These are phyloP conservation scores for Gentiana dahurica DNA, from an alignment of 257 asterid genomes.

Conservation along the genomic window DNA sequence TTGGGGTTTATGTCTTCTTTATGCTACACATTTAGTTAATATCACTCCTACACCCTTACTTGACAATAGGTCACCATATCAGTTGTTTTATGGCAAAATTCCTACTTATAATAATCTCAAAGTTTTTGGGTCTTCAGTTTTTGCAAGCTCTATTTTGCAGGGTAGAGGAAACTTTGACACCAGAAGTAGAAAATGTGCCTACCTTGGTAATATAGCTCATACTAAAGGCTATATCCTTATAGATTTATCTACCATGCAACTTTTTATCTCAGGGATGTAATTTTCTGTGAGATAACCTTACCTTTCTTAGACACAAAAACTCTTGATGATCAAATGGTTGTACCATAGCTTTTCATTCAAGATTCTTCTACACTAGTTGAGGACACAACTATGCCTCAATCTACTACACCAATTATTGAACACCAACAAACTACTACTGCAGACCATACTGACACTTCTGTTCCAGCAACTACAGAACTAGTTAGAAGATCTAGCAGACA, in stretches of 20 bases:
- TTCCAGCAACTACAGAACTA: too few species aligned
- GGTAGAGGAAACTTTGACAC: neutral
- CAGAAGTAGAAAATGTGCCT: neutral
- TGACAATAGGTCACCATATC: neutral
- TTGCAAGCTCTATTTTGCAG: too few species aligned
- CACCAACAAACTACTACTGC: too few species aligned
- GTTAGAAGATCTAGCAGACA: too few species aligned
- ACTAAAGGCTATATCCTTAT: neutral
- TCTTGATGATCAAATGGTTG: too few species aligned
- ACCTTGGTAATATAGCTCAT: neutral
- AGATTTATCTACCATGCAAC: neutral
- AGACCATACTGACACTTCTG: too few species aligned
- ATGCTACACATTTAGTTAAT: neutral
- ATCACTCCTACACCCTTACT: neutral
- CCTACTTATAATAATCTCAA: neutral
- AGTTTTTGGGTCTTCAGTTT: too few species aligned
- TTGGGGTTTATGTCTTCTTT: neutral
- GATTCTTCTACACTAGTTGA: too few species aligned
- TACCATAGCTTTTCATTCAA: too few species aligned
- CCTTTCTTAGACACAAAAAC: neutral
- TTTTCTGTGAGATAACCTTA: neutral
- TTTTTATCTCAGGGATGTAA: neutral
- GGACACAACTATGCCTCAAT: too few species aligned
- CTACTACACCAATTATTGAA: too few species aligned
- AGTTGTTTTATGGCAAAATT: neutral